A percentile compares a stretch with the other conserved stretches of the same genome.
Conservation (phyloP, 371 early-diverging fungal genomes). For the Catenaria anguillulae region DNA sequence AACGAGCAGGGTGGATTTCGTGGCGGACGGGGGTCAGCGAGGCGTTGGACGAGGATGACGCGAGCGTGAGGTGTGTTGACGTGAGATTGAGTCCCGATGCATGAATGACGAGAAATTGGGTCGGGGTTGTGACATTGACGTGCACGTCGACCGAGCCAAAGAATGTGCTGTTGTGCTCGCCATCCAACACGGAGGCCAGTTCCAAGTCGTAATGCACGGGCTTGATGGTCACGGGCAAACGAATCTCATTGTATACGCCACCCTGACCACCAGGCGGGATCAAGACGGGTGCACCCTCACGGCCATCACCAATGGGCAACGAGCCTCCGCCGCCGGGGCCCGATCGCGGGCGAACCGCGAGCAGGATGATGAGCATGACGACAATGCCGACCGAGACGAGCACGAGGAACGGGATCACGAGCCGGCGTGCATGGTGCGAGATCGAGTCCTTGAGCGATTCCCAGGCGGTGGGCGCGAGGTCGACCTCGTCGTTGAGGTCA, state of each 20-base stretch:
- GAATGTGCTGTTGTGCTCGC: constrained; percentile 1
- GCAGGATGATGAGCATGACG: not conserved
- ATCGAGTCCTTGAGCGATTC: not conserved
- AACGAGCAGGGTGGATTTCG: not conserved
- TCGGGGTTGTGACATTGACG: not conserved
- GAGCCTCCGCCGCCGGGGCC: not conserved
- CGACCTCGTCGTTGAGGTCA: not conserved
- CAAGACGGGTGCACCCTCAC: not conserved
- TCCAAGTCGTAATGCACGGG: constrained; percentile 2
- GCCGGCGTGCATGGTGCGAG: not conserved
- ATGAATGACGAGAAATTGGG: too few relatives aligned
- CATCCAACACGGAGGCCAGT: not conserved
- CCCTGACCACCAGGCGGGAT: not conserved
- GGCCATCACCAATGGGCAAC: too few relatives aligned
- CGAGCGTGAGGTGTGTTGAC: too few relatives aligned
- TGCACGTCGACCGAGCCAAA: not conserved
- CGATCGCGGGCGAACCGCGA: not conserved
- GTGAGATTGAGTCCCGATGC: too few relatives aligned
- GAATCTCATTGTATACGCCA: not conserved
- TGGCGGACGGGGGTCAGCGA: not conserved
- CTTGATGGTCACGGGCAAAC: not conserved
- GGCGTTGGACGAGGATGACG: too few relatives aligned
- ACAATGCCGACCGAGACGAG: not conserved
- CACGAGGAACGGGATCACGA: not conserved
- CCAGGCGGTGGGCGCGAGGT: not conserved